Conservation (phyloP, 306 rosid genomes). For the Gillenia trifoliata region DNA sequence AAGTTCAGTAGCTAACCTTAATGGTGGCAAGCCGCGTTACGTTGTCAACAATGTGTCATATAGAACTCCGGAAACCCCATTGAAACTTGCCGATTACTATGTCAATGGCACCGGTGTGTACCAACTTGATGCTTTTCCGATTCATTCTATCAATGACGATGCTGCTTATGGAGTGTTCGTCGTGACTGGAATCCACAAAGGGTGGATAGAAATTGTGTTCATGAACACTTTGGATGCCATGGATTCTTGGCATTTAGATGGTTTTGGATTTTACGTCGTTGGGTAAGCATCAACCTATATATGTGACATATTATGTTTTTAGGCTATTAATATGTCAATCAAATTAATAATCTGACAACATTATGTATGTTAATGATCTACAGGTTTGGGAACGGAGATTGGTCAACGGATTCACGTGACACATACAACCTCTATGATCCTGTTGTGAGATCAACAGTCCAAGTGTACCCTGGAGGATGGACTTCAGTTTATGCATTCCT, state of each 20-base stretch:
- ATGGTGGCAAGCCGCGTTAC: constrained; percentile 21
- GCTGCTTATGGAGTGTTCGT: constrained; percentile 57
- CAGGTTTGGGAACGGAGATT: constrained; percentile 43
- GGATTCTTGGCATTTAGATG: constrained; percentile 86
- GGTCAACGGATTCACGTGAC: constrained; percentile 25
- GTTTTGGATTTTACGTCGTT: constrained; percentile 61
- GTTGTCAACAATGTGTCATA: constrained; percentile 73
- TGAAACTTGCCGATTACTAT: constrained; percentile 69
- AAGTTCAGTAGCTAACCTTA: constrained; percentile 26
- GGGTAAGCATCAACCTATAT: constrained; percentile 36
- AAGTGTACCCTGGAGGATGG: constrained; percentile 55
- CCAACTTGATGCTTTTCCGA: constrained; percentile 53
- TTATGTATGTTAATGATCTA: not conserved
- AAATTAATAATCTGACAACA: not conserved
- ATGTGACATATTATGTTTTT: not conserved
- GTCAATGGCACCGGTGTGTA: constrained; percentile 55
- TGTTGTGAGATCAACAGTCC: constrained; percentile 41
- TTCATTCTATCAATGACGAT: constrained; percentile 31
- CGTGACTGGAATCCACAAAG: constrained; percentile 52
- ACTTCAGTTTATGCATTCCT: constrained; percentile 73
- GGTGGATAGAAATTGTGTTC: constrained; percentile 70
- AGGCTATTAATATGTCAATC: not conserved
- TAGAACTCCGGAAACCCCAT: constrained; percentile 49
- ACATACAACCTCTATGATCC: constrained; percentile 39
- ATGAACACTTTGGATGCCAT: constrained; percentile 36